phyloP scores from a whole-genome alignment of 208 protist genomes.

The Trypanosoma grayi region DNA sequence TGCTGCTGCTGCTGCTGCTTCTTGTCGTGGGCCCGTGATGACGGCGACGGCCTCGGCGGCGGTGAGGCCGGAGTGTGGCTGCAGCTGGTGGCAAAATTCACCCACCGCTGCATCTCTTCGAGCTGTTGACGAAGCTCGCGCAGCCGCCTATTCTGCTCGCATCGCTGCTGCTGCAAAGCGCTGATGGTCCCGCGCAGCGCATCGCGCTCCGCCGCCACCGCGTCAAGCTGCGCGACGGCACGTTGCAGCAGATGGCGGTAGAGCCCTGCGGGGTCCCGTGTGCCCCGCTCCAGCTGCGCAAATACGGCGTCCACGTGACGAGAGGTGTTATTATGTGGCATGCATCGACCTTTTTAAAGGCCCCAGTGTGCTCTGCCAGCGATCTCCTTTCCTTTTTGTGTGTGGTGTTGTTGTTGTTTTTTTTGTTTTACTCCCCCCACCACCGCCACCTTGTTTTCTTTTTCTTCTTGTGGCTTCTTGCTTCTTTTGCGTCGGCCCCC shows the following conservation, averaged over 20 bases:
- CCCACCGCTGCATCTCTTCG: background rate
- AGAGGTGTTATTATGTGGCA: background rate
- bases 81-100: background rate
- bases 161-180: background rate
- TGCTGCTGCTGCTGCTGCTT: too few relatives aligned
- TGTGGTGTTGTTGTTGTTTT: too few relatives aligned
- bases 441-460: conserved; percentile 24
- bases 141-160: background rate
- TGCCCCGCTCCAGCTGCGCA: conserved; percentile 10
- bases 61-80: too few relatives aligned
- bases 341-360: background rate
- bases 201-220: background rate
- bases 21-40: too few relatives aligned
- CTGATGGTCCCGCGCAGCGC: background rate
- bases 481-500: background rate
- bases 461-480: background rate
- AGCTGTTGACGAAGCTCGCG: background rate
- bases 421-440: too few relatives aligned
- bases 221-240: conserved; percentile 20
- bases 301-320: conserved; percentile 13
- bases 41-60: too few relatives aligned
- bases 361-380: too few relatives aligned
- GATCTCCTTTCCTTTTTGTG: too few relatives aligned
- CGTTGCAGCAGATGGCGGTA: conserved; percentile 21
- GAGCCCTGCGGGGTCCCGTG: conserved; percentile 9